Percentiles rank a stretch among this genome's conserved stretches.
Evolutionary conservation across 2,329 filamentous ascomycete species (phyloP).

Genomic region (Nemania sp.): DNA sequence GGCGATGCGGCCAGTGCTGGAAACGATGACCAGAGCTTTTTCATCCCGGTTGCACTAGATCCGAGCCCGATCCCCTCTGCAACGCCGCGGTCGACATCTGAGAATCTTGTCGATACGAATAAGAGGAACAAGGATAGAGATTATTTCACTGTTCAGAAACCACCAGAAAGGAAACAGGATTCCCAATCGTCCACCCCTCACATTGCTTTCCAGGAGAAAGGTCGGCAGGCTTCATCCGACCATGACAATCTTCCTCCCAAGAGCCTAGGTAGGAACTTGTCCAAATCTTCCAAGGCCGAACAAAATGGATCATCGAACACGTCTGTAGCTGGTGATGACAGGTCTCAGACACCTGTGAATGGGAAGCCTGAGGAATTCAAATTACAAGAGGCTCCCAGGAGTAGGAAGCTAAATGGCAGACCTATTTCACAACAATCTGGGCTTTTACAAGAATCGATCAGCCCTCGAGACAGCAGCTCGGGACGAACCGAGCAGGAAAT

Average conservation of each 20-base stretch:
- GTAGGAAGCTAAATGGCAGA: slow-evolving; percentile 52
- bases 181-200: slow-evolving; percentile 72
- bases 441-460: slow-evolving; percentile 43
- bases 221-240: slow-evolving; percentile 65
- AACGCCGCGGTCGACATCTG: slow-evolving; percentile 58
- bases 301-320: slow-evolving; percentile 40
- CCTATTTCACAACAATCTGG: slow-evolving; percentile 49
- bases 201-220: slow-evolving; percentile 88
- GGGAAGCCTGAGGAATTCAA: slow-evolving; percentile 67
- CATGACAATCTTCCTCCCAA: slow-evolving; percentile 58
- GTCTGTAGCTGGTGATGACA: slow-evolving; percentile 44
- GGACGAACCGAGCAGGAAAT: slow-evolving; percentile 44
- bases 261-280: slow-evolving; percentile 52
- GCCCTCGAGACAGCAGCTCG: slow-evolving; percentile 44
- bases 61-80: slow-evolving; percentile 62
- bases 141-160: slow-evolving; percentile 57
- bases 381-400: slow-evolving; percentile 78
- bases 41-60: slow-evolving; percentile 76
- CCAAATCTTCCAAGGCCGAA: slow-evolving; percentile 47
- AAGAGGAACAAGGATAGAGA: slow-evolving; percentile 58
- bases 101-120: slow-evolving; percentile 48
- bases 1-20: slow-evolving; percentile 46
- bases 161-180: slow-evolving; percentile 52
- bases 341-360: slow-evolving; percentile 42
- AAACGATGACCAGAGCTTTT: slow-evolving; percentile 67